phyloP scores from a whole-genome alignment of 2,329 filamentous ascomycete genomes.

The Lasiodiplodia gonubiensis region DNA sequence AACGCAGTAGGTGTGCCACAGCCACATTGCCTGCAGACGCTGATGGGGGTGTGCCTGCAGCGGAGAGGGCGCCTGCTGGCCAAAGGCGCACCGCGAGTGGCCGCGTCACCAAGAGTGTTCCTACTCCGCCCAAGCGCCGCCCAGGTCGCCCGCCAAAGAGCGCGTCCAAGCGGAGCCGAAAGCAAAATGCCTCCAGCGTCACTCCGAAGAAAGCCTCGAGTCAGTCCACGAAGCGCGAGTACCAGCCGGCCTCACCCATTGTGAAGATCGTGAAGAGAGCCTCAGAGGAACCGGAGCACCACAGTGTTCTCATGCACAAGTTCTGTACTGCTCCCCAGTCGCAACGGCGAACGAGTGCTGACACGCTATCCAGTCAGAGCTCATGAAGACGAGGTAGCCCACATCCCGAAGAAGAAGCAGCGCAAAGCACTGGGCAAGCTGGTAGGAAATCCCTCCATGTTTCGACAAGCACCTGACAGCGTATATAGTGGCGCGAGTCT shows the following conservation, averaged over 20 bases:
- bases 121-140: background rate
- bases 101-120: background rate
- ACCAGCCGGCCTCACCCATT: background rate
- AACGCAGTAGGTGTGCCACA: background rate
- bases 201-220: background rate
- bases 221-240: background rate
- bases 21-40: background rate
- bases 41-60: background rate
- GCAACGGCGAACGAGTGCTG: background rate
- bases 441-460: background rate
- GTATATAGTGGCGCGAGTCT: conserved; percentile 11
- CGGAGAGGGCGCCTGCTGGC: background rate
- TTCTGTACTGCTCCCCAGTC: background rate
- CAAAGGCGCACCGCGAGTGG: conserved; percentile 5
- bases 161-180: background rate
- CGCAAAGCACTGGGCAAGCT: conserved; percentile 17
- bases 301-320: background rate
- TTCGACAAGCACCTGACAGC: background rate
- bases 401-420: conserved; percentile 12
- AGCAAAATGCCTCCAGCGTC: background rate
- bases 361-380: background rate
- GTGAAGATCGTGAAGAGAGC: conserved; percentile 5
- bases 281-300: background rate
- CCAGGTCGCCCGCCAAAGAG: conserved; percentile 6
- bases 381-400: conserved; percentile 3